phyloP scores from a whole-genome alignment of 2,329 filamentous ascomycete species.

The Scedosporium apiospermum region DNA sequence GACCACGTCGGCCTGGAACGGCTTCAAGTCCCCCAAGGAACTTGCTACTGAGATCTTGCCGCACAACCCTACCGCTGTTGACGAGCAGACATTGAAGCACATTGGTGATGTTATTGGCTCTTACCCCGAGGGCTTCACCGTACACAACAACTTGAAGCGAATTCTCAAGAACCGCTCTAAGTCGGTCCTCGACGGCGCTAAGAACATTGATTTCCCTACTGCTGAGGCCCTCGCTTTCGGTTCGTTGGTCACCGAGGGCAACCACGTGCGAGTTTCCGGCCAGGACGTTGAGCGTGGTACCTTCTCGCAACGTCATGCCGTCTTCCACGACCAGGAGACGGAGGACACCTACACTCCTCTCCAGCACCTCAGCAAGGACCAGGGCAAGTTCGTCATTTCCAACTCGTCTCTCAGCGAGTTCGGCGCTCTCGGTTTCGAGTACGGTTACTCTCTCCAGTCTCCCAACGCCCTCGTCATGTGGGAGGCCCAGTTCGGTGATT shows the following conservation, averaged over 20 bases:
- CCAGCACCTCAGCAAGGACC: conserved; percentile 79
- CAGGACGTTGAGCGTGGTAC: conserved; percentile 99
- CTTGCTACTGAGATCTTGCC: conserved; percentile 88
- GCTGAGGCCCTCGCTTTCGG: conserved; percentile 95
- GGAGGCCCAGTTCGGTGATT: conserved; percentile 99
- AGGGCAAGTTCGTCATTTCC: conserved; percentile 91
- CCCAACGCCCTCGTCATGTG: conserved; percentile 97
- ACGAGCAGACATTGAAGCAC: conserved; percentile 62
- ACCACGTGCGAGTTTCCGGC: conserved; percentile 94
- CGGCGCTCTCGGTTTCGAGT: conserved; percentile 85
- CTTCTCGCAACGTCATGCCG: conserved; percentile 94
- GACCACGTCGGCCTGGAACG: conserved; percentile 98
- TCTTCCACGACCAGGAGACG: conserved; percentile 94
- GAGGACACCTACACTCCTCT: conserved; percentile 90
- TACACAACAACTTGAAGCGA: conserved; percentile 95
- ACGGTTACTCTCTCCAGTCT: conserved; percentile 94
- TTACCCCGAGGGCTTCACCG: conserved; percentile 73
- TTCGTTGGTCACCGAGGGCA: conserved; percentile 79
- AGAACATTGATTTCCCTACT: conserved; percentile 96
- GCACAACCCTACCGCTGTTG: conserved; percentile 79
- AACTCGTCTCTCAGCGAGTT: conserved; percentile 79
- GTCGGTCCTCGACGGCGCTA: conserved; percentile 71
- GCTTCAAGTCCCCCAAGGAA: conserved; percentile 98
- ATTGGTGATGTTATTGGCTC: conserved; percentile 74
- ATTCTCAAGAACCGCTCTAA: conserved; percentile 85